phyloP scores from a whole-genome alignment of 768 basidiomycete species.

The Tricholomella constricta region DNA sequence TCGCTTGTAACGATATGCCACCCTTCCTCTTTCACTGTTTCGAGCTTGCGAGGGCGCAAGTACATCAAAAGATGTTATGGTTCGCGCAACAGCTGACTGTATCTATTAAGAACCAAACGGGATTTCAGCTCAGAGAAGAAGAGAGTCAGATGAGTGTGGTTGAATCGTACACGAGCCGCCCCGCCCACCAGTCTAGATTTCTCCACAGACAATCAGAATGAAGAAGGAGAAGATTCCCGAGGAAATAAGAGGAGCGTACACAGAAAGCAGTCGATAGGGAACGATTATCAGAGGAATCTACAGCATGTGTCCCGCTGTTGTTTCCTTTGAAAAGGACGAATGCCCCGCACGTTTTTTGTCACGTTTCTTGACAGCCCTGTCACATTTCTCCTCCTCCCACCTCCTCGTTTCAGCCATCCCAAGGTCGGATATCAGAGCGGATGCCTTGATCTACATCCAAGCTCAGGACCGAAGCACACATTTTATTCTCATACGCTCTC shows the following conservation, averaged over 20 bases:
- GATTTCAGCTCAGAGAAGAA: conserved; percentile 7
- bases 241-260: conserved; percentile 12
- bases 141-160: conserved; percentile 5
- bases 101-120: conserved; percentile 11
- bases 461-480: background rate
- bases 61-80: conserved; percentile 26
- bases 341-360: conserved; percentile 29
- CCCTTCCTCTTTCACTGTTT: conserved; percentile 32
- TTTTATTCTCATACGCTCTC: background rate
- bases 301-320: conserved; percentile 32
- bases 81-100: conserved; percentile 9
- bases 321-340: conserved; percentile 28
- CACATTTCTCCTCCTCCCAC: conserved; percentile 6
- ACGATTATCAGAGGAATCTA: conserved; percentile 31
- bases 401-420: conserved; percentile 1
- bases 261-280: conserved; percentile 18
- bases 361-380: conserved; percentile 16
- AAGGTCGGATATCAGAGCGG: background rate
- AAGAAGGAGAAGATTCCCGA: conserved; percentile 5
- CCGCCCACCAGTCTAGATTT: conserved; percentile 28
- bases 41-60: conserved; percentile 19
- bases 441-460: background rate
- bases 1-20: conserved; percentile 41
- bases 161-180: conserved; percentile 28
- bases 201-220: conserved; percentile 30